Evolutionary conservation across 1,284 basidiomycete species (phyloP), one percentile per base, ranked within the genome.

Genomic region (Moesziomyces antarcticus): DNA sequence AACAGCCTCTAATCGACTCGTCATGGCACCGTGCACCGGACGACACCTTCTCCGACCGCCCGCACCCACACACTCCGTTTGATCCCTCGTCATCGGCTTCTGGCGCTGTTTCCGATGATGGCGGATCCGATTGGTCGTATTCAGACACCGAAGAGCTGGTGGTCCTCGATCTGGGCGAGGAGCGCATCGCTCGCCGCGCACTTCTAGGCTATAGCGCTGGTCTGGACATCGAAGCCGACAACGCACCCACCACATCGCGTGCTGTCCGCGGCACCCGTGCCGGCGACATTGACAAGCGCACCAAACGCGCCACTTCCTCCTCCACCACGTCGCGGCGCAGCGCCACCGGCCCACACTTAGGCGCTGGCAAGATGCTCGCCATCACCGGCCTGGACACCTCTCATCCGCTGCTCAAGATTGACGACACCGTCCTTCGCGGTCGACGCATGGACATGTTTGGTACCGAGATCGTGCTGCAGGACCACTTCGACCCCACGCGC

Each of bases 361-460:
- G 42, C 16, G 50, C 62, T 0, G 67, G 67, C 1, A 63, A 70
- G 18, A 45, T 49, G 50, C 51, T 75, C 5, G 61, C 63, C 22
- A 47, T 75, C 16, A 75, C 68, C 1, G 73, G 73, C 1, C 51
- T 75, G 18, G 56, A 71, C 20, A 71, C 68, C 3, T 1, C 47
- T 5, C 25, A 33, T 9, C 73, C 73, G 0, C 37, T 75, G 16
- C 47, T 75, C 48, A 71, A 75, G 55, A 56, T 75, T 49, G 54
- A 56, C 27, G 59, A 71, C 22, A 71, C 64, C 1, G 48, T 75
- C 0, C 41, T 75, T 14, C 42, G 63, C 1, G 68, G 73, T 1
- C 50, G 30, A 7, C 47, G 47, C 13, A 57, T 60, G 63, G 35
- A 64, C 10, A 6, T 68, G 37, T 50, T 70, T 11, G 73, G 73